Evolutionary conservation across 805 yeast species (phyloP).

Genomic region (Novakomyces olei): DNA sequence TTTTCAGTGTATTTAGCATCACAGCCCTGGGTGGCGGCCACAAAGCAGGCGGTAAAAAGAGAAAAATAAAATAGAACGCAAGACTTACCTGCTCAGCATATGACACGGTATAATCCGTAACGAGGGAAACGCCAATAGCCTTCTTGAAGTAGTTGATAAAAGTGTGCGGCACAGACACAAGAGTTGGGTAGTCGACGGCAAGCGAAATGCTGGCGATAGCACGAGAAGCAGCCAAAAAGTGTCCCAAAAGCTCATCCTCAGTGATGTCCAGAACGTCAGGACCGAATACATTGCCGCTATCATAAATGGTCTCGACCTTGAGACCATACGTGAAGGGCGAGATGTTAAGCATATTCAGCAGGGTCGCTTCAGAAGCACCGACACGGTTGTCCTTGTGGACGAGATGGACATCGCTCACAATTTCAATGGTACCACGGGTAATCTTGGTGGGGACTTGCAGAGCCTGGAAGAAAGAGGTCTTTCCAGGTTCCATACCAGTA

Average conservation of each 20-base stretch:
- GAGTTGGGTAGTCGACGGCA: conserved; percentile 98
- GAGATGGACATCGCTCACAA: conserved; percentile 89
- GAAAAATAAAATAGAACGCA: neutral
- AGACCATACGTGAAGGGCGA: conserved; percentile 99
- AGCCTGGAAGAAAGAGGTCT: conserved; percentile 99
- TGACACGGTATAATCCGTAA: conserved; percentile 96
- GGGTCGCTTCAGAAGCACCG: conserved; percentile 97
- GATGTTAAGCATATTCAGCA: conserved; percentile 97
- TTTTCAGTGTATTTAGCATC: too few relatives aligned
- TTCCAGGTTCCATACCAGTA: conserved; percentile 99
- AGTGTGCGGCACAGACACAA: conserved; percentile 98
- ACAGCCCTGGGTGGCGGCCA: neutral
- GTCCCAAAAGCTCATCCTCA: conserved; percentile 81
- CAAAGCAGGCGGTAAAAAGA: neutral
- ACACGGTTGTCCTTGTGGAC: conserved; percentile 68
- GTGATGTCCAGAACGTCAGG: conserved; percentile 92
- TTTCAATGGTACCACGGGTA: conserved; percentile 99
- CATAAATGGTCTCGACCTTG: conserved; percentile 90
- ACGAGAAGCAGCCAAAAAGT: conserved; percentile 81
- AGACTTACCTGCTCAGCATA: conserved; percentile 72
- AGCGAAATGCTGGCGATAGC: conserved; percentile 89
- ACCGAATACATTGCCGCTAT: conserved; percentile 97
- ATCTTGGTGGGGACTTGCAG: conserved; percentile 99
- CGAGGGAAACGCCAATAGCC: conserved; percentile 91
- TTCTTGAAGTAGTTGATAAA: conserved; percentile 98